Percentiles rank a stretch among this genome's conserved stretches.
phyloP scores from a whole-genome alignment of 2,329 filamentous ascomycete species.

The Coleophoma crateriformis region DNA sequence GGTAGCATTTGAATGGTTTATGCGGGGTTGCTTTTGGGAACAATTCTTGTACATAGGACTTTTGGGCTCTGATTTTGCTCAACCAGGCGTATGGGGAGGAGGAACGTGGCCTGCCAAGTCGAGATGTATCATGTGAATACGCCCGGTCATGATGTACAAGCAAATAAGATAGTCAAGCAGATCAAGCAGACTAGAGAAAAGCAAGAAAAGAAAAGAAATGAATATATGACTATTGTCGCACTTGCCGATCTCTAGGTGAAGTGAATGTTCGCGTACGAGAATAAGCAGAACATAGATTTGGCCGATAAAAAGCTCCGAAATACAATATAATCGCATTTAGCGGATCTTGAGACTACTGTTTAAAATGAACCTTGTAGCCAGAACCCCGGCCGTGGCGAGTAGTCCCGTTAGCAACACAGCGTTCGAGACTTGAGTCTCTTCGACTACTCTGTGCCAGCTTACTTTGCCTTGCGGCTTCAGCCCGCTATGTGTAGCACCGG shows the following conservation, averaged over 20 bases:
- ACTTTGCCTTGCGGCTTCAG: slow-evolving; percentile 20
- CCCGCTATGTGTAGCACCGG: slow-evolving; percentile 19
- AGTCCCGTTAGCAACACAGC: slow-evolving; percentile 8
- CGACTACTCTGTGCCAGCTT: slow-evolving; percentile 27
- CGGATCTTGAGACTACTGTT: neutral
- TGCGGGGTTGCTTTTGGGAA: slow-evolving; percentile 6
- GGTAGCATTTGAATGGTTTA: slow-evolving; percentile 3
- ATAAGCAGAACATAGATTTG: neutral
- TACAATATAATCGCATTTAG: neutral
- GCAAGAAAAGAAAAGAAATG: too few relatives aligned
- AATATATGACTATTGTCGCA: neutral
- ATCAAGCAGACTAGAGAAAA: neutral
- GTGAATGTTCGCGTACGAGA: too few relatives aligned
- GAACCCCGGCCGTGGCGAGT: slow-evolving; percentile 6
- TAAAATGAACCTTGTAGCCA: slow-evolving; percentile 4
- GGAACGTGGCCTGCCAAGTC: neutral
- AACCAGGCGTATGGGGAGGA: neutral
- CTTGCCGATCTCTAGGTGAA: too few relatives aligned
- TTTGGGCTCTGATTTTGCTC: neutral
- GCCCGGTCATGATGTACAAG: neutral
- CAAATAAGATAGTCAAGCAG: neutral
- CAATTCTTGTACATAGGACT: slow-evolving; percentile 17
- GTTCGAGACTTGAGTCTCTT: slow-evolving; percentile 27
- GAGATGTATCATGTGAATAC: neutral
- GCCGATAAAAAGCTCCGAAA: neutral